Conservation (phyloP, 139 green algal species). For the Gonium pectorale region DNA sequence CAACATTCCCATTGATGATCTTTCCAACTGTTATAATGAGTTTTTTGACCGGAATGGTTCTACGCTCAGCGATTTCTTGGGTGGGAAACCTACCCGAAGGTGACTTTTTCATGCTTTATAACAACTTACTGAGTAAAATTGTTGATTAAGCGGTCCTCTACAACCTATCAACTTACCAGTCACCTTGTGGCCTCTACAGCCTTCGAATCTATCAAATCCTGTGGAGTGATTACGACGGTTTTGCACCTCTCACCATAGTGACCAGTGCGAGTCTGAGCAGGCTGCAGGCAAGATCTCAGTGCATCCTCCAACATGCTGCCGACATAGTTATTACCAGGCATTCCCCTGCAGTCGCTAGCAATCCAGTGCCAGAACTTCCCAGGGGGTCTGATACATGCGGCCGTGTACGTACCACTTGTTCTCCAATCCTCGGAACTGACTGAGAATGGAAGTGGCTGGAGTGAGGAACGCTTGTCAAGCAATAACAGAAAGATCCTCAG, state of each 20-base stretch:
- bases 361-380: background rate
- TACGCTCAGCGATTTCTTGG: background rate
- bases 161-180: background rate
- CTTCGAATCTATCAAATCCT: background rate
- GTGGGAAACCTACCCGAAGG: background rate
- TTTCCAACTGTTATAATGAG: background rate
- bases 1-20: no score
- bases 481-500: no score
- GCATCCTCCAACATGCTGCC: no score
- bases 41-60: background rate
- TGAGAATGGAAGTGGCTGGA: background rate
- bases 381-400: background rate
- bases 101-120: background rate
- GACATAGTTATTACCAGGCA: no score
- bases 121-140: no score
- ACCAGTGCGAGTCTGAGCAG: background rate
- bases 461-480: no score
- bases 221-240: background rate
- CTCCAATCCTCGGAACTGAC: background rate
- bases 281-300: background rate
- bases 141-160: no score
- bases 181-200: no score
- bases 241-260: background rate
- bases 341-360: background rate
- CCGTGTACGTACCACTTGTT: background rate